phyloP scores from a whole-genome alignment of 371 early-diverging fungal genomes.

The Zancudomyces culisetae region DNA sequence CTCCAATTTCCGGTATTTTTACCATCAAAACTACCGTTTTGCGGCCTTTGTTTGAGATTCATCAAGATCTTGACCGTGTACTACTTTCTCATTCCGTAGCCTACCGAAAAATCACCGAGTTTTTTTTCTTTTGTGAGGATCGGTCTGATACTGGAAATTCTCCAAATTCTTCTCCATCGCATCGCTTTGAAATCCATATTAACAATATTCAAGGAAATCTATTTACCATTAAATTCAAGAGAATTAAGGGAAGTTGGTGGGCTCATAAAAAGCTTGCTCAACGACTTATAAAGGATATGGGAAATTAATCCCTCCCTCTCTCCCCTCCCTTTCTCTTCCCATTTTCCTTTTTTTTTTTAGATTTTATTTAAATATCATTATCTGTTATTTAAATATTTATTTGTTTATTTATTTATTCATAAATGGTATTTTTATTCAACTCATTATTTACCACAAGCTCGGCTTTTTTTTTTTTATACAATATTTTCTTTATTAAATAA shows the following conservation, averaged over 20 bases:
- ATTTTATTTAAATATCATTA: too few relatives aligned
- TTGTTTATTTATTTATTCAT: too few relatives aligned
- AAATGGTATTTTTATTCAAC: too few relatives aligned
- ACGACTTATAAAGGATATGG: constrained; percentile 1
- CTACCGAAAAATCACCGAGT: constrained; percentile 12
- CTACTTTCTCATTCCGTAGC: constrained; percentile 12
- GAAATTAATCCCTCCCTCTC: neutral
- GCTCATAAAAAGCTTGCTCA: constrained; percentile 16
- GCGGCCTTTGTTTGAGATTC: constrained; percentile 15
- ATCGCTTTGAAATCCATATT: constrained; percentile 15
- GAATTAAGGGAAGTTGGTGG: constrained; percentile 21
- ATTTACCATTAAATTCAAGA: constrained; percentile 18
- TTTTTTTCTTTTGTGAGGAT: constrained; percentile 6
- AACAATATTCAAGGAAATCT: constrained; percentile 17
- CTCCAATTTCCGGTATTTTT: constrained; percentile 11
- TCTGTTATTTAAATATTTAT: too few relatives aligned
- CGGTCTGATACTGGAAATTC: constrained; percentile 5
- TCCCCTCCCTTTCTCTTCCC: neutral
- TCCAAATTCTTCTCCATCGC: neutral
- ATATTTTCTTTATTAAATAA: too few relatives aligned
- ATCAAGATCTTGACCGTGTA: constrained; percentile 12
- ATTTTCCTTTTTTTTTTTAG: neutral
- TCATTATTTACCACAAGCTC: too few relatives aligned
- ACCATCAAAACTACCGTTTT: constrained; percentile 17
- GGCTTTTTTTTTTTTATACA: too few relatives aligned